Percentiles rank a stretch among this genome's conserved stretches.
These are phyloP conservation scores for Neospora caninum DNA, from an alignment of 169 alveolate genomes.

Conservation along the genomic window DNA sequence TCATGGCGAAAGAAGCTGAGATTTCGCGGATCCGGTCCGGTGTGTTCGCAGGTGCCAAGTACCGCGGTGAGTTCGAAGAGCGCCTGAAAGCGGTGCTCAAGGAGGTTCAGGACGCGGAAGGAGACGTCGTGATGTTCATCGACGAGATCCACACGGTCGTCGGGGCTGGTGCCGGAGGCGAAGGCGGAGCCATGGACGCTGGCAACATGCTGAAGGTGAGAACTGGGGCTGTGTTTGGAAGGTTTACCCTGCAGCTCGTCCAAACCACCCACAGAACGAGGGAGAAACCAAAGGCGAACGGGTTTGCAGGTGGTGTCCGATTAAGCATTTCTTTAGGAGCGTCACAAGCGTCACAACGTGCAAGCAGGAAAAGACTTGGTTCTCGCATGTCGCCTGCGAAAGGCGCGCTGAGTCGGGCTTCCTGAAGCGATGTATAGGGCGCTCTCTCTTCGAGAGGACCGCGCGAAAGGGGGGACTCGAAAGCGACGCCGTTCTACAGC, in stretches of 20 bases:
- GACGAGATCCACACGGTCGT: conserved; percentile 89
- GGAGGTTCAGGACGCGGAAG: conserved; percentile 88
- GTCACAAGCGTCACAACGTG: too few relatives aligned
- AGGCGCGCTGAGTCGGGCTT: too few relatives aligned
- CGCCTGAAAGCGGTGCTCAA: conserved; percentile 83
- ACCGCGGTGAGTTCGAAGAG: conserved; percentile 90
- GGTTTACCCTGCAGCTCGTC: neutral
- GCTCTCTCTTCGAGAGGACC: too few relatives aligned
- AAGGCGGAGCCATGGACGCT: conserved; percentile 88
- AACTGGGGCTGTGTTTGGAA: neutral
- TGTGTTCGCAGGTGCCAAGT: conserved; percentile 81
- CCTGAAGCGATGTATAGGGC: too few relatives aligned
- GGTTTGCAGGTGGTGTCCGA: too few relatives aligned
- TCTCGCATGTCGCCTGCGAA: too few relatives aligned
- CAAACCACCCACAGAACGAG: neutral
- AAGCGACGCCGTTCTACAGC: too few relatives aligned
- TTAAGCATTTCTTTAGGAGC: too few relatives aligned
- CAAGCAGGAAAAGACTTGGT: too few relatives aligned
- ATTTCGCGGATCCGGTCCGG: neutral
- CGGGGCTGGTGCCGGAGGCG: conserved; percentile 87
- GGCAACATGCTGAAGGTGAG: conserved; percentile 82
- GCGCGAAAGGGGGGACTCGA: too few relatives aligned
- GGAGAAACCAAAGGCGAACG: neutral
- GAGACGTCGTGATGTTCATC: conserved; percentile 86
- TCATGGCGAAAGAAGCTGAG: too few relatives aligned